Evolutionary conservation across 2,329 filamentous ascomycete genomes (phyloP).

Genomic region (Verticillium nubilum): DNA sequence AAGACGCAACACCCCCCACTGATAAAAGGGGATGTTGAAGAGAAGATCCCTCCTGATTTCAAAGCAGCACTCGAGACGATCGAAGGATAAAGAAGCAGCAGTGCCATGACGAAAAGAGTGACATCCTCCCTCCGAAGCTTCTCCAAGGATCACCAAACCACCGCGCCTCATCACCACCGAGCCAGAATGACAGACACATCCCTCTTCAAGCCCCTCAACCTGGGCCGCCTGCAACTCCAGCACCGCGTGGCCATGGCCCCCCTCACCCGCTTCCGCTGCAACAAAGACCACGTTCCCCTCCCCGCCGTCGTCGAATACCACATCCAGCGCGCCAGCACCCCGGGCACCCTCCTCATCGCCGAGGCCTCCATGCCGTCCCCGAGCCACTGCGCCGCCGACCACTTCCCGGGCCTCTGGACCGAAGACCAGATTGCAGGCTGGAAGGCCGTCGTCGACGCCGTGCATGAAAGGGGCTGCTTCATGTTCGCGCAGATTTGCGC

Average conservation of each 20-base stretch:
- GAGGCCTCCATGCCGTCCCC: conserved; percentile 38
- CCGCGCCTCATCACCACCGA: neutral
- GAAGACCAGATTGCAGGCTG: conserved; percentile 35
- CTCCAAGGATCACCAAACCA: no score
- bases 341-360: conserved; percentile 35
- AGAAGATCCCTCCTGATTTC: neutral
- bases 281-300: conserved; percentile 7
- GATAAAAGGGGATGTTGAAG: neutral
- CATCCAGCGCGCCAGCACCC: conserved; percentile 31
- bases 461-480: conserved; percentile 20
- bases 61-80: neutral
- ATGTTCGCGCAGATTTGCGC: conserved; percentile 60
- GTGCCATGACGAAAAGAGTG: no score
- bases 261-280: conserved; percentile 16
- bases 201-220: conserved; percentile 13
- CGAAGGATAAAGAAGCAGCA: no score
- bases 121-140: no score
- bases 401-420: conserved; percentile 51
- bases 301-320: conserved; percentile 32
- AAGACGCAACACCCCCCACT: neutral
- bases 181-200: conserved; percentile 6
- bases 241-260: conserved; percentile 18
- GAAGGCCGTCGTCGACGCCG: conserved; percentile 15
- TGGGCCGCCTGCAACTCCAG: conserved; percentile 13
- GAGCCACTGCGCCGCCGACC: conserved; percentile 25